Percentiles rank a stretch among this genome's conserved stretches.
Evolutionary conservation across 2,329 filamentous ascomycete genomes (phyloP).

Genomic region (Fusarium sp.): DNA sequence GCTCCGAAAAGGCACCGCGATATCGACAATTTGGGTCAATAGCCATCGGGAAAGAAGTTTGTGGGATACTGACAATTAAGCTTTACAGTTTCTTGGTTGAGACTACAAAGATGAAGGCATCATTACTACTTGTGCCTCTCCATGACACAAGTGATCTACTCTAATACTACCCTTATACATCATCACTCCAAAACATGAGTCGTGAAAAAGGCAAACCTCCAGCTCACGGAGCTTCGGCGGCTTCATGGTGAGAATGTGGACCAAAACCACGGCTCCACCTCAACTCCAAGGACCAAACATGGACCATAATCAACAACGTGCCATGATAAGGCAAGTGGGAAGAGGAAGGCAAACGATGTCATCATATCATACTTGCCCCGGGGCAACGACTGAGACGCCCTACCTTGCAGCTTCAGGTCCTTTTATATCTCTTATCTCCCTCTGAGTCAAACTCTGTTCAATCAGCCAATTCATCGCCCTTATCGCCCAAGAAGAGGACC

Average conservation of each 20-base stretch:
- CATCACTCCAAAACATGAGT: neutral
- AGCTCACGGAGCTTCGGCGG: constrained; percentile 34
- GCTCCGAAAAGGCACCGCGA: constrained; percentile 30
- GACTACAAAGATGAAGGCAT: too few relatives aligned
- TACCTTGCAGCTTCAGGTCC: neutral
- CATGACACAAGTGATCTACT: neutral
- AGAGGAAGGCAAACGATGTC: constrained; percentile 25
- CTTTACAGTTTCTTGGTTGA: neutral
- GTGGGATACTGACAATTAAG: neutral
- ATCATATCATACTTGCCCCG: constrained; percentile 20
- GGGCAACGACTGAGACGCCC: constrained; percentile 1
- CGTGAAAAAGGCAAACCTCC: neutral
- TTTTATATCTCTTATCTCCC: constrained; percentile 25
- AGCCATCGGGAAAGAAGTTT: neutral
- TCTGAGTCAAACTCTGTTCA: constrained; percentile 11
- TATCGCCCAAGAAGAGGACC: neutral
- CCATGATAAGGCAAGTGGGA: constrained; percentile 21
- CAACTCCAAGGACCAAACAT: constrained; percentile 12
- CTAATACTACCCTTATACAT: neutral
- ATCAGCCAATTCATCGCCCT: constrained; percentile 2
- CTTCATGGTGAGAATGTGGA: constrained; percentile 42
- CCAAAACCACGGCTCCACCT: constrained; percentile 30
- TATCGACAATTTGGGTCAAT: constrained; percentile 5
- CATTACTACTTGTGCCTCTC: too few relatives aligned
- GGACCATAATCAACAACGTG: constrained; percentile 16